Evolutionary conservation across 176 grass and related monocot species (phyloP).

Genomic region (Phragmites australis): DNA sequence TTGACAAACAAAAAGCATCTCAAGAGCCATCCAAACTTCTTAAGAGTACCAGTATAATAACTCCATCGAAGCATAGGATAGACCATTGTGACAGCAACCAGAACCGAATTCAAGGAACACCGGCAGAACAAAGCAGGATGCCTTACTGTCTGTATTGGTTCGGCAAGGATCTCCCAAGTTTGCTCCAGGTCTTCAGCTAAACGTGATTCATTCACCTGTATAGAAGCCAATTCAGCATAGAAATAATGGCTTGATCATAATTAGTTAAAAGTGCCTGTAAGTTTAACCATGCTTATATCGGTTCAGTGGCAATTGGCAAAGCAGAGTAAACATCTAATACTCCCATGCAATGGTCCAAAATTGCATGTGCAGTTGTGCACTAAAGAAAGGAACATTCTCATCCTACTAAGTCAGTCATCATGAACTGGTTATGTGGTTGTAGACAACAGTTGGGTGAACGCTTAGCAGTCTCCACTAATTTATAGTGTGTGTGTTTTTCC

Average conservation of each 20-base stretch:
- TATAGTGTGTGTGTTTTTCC: not conserved
- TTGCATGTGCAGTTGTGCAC: not conserved
- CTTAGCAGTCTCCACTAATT: not conserved
- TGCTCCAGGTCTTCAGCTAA: slow-evolving; percentile 83
- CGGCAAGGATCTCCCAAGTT: slow-evolving; percentile 94
- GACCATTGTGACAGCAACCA: not conserved
- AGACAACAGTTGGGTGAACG: slow-evolving; percentile 5
- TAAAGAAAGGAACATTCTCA: slow-evolving; percentile 9
- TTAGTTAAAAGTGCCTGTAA: not conserved
- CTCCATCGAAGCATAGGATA: slow-evolving; percentile 10
- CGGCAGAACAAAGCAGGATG: slow-evolving; percentile 1
- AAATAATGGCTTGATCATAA: not conserved
- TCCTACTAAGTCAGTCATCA: not conserved
- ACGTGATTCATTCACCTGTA: slow-evolving; percentile 70
- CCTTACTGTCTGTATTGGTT: slow-evolving; percentile 88
- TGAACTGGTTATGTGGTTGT: not conserved
- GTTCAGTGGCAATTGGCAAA: not conserved
- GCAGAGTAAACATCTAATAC: not conserved
- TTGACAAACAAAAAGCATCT: slow-evolving; percentile 7
- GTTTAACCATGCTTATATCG: slow-evolving; percentile 16
- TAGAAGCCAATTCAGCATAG: slow-evolving; percentile 7
- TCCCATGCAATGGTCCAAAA: slow-evolving; percentile 9
- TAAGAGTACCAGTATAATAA: not conserved
- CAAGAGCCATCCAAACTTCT: not conserved
- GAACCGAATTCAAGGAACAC: slow-evolving; percentile 10